Evolutionary conservation across 2,329 filamentous ascomycete genomes (phyloP).

Genomic region (Sporothrix pallida): DNA sequence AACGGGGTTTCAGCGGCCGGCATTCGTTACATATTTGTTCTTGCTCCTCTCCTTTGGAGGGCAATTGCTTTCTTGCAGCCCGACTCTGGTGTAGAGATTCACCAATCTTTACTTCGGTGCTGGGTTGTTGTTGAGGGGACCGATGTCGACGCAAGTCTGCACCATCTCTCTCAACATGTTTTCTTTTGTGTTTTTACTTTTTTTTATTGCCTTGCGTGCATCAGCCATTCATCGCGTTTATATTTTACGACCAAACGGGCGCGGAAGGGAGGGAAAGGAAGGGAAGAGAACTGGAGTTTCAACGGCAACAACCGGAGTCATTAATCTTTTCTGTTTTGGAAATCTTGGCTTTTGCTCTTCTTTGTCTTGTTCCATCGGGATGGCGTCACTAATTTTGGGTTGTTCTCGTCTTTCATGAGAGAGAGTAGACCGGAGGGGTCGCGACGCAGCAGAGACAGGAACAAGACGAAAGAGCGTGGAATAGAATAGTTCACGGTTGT

Average conservation of each 20-base stretch:
- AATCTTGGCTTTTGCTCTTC: constrained; percentile 17
- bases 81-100: too few relatives aligned
- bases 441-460: constrained; percentile 10
- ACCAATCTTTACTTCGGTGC: neutral
- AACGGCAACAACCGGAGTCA: constrained; percentile 21
- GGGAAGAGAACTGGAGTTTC: neutral
- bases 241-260: constrained; percentile 18
- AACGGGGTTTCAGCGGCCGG: constrained; percentile 32
- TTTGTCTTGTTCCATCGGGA: constrained; percentile 4
- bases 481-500: neutral
- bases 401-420: neutral
- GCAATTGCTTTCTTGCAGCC: constrained; percentile 18
- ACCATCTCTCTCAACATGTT: neutral
- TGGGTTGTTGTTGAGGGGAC: neutral
- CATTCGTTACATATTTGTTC: constrained; percentile 27
- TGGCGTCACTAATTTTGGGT: constrained; percentile 26
- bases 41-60: constrained; percentile 10
- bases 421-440: neutral
- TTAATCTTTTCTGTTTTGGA: constrained; percentile 9
- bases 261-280: neutral
- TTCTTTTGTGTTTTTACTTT: constrained; percentile 10
- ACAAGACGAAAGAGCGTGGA: neutral
- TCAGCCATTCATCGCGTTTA: constrained; percentile 24
- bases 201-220: constrained; percentile 22
- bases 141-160: neutral